Base-by-base conservation (phyloP, 371 early-diverging fungal genomes). In the Mortierella sp. region DNA sequence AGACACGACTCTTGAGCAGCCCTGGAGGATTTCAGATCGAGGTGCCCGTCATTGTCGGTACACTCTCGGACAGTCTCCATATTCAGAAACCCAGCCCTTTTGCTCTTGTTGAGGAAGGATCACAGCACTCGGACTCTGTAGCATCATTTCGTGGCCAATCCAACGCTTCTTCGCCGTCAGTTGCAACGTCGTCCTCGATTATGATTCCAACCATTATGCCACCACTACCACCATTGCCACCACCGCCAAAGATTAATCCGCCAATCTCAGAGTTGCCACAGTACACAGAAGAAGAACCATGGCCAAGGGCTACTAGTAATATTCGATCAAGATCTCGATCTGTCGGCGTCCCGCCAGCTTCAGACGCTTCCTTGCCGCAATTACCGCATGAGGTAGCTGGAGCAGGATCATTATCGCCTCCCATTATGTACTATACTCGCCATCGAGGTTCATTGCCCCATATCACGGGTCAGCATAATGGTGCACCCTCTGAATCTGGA, bases 11-110 rank as follows among this genome's bases (percentile, higher is more conserved):
- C 10, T 38, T 78, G 60, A 50, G 57, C n/a, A 65, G 48, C 44
- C 82, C 82, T 2, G 82, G 82, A 7, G 78, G 82, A 13, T 72
- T 78, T 21, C 70, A 78, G n/a, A 44, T 75, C 47, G 50, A 78
- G n/a, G 48, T 82, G 11, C 82, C 82, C 24, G 38, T 82, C 34
- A 38, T 72, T 57, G 72, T 82, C 13, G 82, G 78, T 5, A 82
- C 82, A 4, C 45, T 75, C 31, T 78, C 82, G 55, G 79, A 82
- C 45, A 74, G 60, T 38, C 50, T 73, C 21, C 70, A 77, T 34
- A 55, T 31, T 38, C 81, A 77, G 38, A 73, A 65, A 48, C 60
- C 74, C 9, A 47, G 70, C 42, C 68, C 68, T 68, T 78, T 73
- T 7, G 50, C 63, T 47, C 70, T 65, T 8, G 38, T 68, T 24